Conservation (phyloP, 1,284 basidiomycete species). For the Phylloboletellus chloephorus region DNA sequence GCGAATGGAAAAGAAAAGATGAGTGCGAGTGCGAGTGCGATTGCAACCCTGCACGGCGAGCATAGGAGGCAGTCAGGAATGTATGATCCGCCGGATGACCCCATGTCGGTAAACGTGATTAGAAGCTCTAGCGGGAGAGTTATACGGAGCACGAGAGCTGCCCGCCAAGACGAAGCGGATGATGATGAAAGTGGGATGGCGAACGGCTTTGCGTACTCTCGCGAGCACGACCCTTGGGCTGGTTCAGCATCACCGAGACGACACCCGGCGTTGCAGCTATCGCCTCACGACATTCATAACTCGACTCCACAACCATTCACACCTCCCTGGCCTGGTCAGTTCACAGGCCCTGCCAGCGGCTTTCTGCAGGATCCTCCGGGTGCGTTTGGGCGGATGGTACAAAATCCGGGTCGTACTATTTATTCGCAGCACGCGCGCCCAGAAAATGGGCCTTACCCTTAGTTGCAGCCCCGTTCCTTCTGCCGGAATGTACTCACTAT, state of each 20-base stretch:
- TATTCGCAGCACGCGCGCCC: conserved; percentile 44
- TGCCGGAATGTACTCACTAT: conserved; percentile 21
- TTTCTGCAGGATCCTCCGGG: conserved; percentile 36
- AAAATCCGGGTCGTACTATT: conserved; percentile 52
- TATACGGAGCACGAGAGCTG: conserved; percentile 31
- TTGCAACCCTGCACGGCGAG: conserved; percentile 27
- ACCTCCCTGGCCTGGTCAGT: conserved; percentile 37
- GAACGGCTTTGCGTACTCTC: conserved; percentile 23
- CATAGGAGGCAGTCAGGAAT: conserved; percentile 20
- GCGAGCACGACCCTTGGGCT: conserved; percentile 26
- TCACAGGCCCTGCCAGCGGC: conserved; percentile 43
- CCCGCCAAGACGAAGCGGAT: conserved; percentile 24
- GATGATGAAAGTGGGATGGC: conserved; percentile 16
- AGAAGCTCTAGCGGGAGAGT: conserved; percentile 34
- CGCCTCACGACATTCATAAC: conserved; percentile 26
- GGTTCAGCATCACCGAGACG: conserved; percentile 27
- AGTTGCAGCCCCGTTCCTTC: conserved; percentile 10
- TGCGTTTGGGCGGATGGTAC: conserved; percentile 30
- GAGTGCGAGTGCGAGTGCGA: conserved; percentile 31
- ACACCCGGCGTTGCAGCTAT: conserved; percentile 10
- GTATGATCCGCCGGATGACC: conserved; percentile 24
- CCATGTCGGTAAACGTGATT: conserved; percentile 12
- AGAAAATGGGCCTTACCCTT: conserved; percentile 31
- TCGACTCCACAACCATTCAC: conserved; percentile 26
- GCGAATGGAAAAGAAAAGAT: conserved; percentile 40